These are phyloP conservation scores for Dactylella cylindrospora DNA, from an alignment of 2,329 filamentous ascomycete species.

Conservation along the genomic window DNA sequence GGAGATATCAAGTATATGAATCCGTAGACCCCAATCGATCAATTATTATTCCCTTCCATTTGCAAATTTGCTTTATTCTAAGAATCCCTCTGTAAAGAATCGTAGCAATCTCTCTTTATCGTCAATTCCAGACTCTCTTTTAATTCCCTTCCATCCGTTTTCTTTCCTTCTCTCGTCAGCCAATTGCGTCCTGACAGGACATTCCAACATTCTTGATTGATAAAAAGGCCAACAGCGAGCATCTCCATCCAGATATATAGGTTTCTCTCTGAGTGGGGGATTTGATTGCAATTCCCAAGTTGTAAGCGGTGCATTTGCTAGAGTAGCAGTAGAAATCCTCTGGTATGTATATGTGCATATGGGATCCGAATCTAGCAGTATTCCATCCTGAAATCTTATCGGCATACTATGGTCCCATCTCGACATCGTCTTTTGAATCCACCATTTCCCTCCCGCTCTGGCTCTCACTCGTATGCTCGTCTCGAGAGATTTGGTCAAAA, in stretches of 20 bases:
- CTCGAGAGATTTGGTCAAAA: conserved; percentile 13
- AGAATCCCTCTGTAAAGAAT: too few relatives aligned
- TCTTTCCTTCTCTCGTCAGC: too few relatives aligned
- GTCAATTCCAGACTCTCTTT: too few relatives aligned
- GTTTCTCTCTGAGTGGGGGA: not conserved
- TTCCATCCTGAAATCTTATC: not conserved
- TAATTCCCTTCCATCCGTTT: too few relatives aligned
- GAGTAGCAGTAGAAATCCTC: not conserved
- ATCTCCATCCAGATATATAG: not conserved
- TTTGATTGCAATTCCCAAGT: not conserved
- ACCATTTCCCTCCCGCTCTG: not conserved
- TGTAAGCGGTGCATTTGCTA: not conserved
- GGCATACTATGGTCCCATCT: not conserved
- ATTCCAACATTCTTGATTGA: conserved; percentile 3
- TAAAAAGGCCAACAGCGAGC: not conserved
- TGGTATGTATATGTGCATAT: conserved; percentile 31
- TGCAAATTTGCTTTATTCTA: too few relatives aligned
- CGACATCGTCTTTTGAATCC: not conserved
- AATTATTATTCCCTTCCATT: too few relatives aligned
- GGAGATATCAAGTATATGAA: too few relatives aligned
- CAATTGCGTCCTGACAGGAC: conserved; percentile 37
- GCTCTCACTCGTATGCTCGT: not conserved
- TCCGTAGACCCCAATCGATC: too few relatives aligned
- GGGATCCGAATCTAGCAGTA: not conserved
- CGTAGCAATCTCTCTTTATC: too few relatives aligned